A percentile compares a stretch with the other conserved stretches of the same genome.
phyloP scores from a whole-genome alignment of 495 filamentous ascomycete genomes.

The Rhizodiscina lignyota region DNA sequence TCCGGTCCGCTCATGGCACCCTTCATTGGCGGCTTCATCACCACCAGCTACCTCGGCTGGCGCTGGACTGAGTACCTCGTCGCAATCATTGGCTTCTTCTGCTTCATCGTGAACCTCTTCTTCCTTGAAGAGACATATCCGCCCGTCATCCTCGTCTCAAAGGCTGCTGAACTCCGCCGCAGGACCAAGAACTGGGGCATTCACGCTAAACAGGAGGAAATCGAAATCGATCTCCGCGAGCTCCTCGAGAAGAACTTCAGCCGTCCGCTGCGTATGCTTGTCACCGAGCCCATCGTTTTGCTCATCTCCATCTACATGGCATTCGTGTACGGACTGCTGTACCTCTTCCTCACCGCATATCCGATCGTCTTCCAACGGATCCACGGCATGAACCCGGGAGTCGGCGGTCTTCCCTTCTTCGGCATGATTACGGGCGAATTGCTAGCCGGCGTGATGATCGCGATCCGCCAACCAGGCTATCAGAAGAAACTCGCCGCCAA shows the following conservation, averaged over 20 bases:
- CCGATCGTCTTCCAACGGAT: slow-evolving; percentile 62
- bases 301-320: slow-evolving; percentile 64
- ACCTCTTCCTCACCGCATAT: slow-evolving; percentile 69
- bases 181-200: slow-evolving; percentile 85
- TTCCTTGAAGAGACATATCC: slow-evolving; percentile 77
- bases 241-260: slow-evolving; percentile 70
- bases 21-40: slow-evolving; percentile 75
- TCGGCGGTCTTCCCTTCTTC: slow-evolving; percentile 62
- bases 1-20: slow-evolving; percentile 66
- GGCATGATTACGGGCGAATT: slow-evolving; percentile 66
- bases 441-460: slow-evolving; percentile 46
- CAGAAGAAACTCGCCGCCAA: slow-evolving; percentile 38
- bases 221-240: slow-evolving; percentile 69
- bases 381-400: slow-evolving; percentile 47
- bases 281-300: slow-evolving; percentile 67
- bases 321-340: slow-evolving; percentile 43
- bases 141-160: slow-evolving; percentile 57
- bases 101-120: slow-evolving; percentile 51
- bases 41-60: slow-evolving; percentile 53
- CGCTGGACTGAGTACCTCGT: slow-evolving; percentile 68
- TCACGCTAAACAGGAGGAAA: slow-evolving; percentile 85
- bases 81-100: slow-evolving; percentile 58
- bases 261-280: slow-evolving; percentile 61
- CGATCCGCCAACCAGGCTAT: slow-evolving; percentile 51
- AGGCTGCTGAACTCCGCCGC: slow-evolving; percentile 63